Percentiles rank a stretch among this genome's conserved stretches.
Conservation (phyloP, 768 basidiomycete genomes). For the Russula dissimulans region DNA sequence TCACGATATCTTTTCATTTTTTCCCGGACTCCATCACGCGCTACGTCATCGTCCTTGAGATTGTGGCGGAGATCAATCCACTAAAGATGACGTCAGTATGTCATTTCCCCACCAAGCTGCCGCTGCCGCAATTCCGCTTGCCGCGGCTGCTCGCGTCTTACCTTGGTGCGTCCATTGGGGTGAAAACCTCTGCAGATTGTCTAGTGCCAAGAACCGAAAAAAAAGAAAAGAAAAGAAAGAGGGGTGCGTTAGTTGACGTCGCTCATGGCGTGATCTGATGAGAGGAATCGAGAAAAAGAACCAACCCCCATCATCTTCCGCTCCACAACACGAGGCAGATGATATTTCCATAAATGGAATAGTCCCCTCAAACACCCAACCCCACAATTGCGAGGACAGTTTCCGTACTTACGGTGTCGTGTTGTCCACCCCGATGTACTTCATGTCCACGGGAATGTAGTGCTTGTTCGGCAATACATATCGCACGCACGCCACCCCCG, state of each 20-base stretch:
- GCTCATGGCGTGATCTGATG: background rate
- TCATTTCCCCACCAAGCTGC: background rate
- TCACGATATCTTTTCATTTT: background rate
- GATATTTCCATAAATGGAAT: constrained; percentile 4
- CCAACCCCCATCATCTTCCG: constrained; percentile 12
- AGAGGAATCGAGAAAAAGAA: constrained; percentile 12
- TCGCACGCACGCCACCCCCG: constrained; percentile 45
- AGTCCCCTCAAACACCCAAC: constrained; percentile 5
- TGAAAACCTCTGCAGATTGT: constrained; percentile 60
- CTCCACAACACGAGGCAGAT: constrained; percentile 15
- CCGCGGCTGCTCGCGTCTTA: constrained; percentile 25
- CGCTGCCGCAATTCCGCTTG: no score
- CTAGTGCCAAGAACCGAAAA: background rate
- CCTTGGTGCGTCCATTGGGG: constrained; percentile 82
- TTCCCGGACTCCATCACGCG: background rate
- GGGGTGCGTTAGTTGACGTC: background rate
- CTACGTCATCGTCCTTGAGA: constrained; percentile 18
- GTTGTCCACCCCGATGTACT: constrained; percentile 64
- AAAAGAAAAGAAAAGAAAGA: background rate
- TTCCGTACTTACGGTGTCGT: constrained; percentile 47
- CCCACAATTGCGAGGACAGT: no score
- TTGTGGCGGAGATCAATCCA: constrained; percentile 20
- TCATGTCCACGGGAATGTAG: constrained; percentile 83
- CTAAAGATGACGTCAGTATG: constrained; percentile 18
- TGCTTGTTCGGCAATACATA: constrained; percentile 91